Conservation (phyloP, 73 alveolate genomes). For the Paramecium biaurelia region DNA sequence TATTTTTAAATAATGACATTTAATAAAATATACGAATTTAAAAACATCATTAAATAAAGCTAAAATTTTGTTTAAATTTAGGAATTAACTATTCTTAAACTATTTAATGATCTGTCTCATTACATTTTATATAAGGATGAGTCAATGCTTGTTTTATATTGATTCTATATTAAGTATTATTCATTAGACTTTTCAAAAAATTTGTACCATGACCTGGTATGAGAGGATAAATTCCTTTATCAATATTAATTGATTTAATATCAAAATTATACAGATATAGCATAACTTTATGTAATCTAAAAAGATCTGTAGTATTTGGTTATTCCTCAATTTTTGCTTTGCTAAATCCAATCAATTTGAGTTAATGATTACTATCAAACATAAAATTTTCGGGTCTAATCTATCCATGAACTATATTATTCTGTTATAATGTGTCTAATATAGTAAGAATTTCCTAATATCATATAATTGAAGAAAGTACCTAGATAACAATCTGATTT, state of each 20-base stretch:
- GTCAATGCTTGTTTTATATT: not conserved
- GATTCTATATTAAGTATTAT: not conserved
- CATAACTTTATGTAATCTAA: not conserved
- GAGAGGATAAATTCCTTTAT: not conserved
- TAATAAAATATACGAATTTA: not conserved
- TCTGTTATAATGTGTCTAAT: not conserved
- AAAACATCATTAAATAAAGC: not conserved
- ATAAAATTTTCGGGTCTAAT: not conserved
- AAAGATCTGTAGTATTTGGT: not conserved
- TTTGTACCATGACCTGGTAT: conserved; percentile 8
- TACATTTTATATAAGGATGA: not conserved
- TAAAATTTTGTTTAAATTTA: not conserved
- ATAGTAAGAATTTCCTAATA: not conserved
- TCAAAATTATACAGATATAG: not conserved
- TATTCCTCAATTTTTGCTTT: not conserved
- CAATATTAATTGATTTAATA: not conserved
- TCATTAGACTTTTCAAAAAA: not conserved
- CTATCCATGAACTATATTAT: not conserved
- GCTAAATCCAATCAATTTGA: not conserved
- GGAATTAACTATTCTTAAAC: not conserved
- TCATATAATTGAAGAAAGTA: not conserved
- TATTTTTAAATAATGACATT: not conserved
- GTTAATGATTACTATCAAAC: not conserved
- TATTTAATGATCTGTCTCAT: not conserved
- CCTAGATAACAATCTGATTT: not conserved